A percentile compares a stretch with the other conserved stretches of the same genome.
These are phyloP conservation scores for Globisporangium nodosum DNA, from an alignment of 352 stramenopile genomes.

Conservation along the genomic window DNA sequence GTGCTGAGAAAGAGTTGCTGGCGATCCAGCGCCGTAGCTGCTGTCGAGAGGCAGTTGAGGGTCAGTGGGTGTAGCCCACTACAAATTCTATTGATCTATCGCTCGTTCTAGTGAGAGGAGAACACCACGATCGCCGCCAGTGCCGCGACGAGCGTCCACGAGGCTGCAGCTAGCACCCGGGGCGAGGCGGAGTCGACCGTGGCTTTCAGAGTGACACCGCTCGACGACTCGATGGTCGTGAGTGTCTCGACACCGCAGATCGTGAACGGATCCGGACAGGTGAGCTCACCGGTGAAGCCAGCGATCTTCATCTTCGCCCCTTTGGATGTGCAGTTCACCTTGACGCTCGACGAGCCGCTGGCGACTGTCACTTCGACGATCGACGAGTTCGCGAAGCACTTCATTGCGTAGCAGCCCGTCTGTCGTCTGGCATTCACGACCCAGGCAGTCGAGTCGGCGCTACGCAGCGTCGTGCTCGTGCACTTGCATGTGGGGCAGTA, in stretches of 20 bases:
- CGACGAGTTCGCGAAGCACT: constrained; percentile 28
- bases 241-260: constrained; percentile 31
- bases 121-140: neutral
- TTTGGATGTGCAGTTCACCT: constrained; percentile 37
- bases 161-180: neutral
- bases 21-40: no score
- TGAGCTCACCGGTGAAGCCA: constrained; percentile 46
- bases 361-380: constrained; percentile 41
- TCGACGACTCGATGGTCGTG: neutral
- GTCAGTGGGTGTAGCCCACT: no score
- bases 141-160: neutral
- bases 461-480: constrained; percentile 59
- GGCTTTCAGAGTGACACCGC: neutral
- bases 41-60: no score
- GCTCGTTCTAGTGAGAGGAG: neutral
- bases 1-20: no score
- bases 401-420: constrained; percentile 75
- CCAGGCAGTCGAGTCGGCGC: constrained; percentile 51
- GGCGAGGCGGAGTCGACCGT: neutral
- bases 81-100: neutral
- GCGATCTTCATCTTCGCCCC: constrained; percentile 29
- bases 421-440: constrained; percentile 46
- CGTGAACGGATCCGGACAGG: constrained; percentile 58
- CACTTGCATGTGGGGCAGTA: constrained; percentile 75
- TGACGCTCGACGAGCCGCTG: constrained; percentile 12